Evolutionary conservation across 106 monocot species (phyloP).

Genomic region (Dactylorhiza incarnata): DNA sequence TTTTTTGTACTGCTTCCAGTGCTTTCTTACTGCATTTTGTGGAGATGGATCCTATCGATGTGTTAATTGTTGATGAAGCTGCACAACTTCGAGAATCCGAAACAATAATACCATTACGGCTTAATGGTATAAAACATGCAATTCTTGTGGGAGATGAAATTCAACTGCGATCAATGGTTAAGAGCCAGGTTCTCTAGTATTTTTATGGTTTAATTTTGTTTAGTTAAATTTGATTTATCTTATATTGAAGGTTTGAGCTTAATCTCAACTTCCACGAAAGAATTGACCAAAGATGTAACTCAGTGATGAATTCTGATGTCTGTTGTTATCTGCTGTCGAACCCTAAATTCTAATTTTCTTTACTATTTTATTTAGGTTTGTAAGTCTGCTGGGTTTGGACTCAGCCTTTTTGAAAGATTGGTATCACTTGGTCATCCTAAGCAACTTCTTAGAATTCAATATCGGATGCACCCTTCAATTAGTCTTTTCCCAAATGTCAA

Average conservation of each 20-base stretch:
- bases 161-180: slow-evolving; percentile 56
- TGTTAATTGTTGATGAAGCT: slow-evolving; percentile 63
- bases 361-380: slow-evolving; percentile 25
- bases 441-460: slow-evolving; percentile 55
- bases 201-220: neutral
- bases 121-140: slow-evolving; percentile 27
- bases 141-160: slow-evolving; percentile 67
- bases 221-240: neutral
- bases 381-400: slow-evolving; percentile 35
- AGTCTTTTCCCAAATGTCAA: slow-evolving; percentile 54
- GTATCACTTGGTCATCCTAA: slow-evolving; percentile 48
- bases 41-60: slow-evolving; percentile 19
- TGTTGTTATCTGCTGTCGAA: too few relatives aligned
- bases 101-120: slow-evolving; percentile 43
- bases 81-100: slow-evolving; percentile 69
- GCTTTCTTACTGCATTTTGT: slow-evolving; percentile 25
- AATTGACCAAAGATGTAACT: too few relatives aligned
- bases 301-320: too few relatives aligned
- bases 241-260: too few relatives aligned
- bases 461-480: slow-evolving; percentile 76
- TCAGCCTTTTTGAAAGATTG: slow-evolving; percentile 64
- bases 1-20: slow-evolving; percentile 35
- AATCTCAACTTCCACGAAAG: too few relatives aligned
- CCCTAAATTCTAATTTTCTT: neutral
- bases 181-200: slow-evolving; percentile 46